These are phyloP conservation scores for Podospora appendiculata DNA, from an alignment of 495 filamentous ascomycete genomes.

Conservation along the genomic window DNA sequence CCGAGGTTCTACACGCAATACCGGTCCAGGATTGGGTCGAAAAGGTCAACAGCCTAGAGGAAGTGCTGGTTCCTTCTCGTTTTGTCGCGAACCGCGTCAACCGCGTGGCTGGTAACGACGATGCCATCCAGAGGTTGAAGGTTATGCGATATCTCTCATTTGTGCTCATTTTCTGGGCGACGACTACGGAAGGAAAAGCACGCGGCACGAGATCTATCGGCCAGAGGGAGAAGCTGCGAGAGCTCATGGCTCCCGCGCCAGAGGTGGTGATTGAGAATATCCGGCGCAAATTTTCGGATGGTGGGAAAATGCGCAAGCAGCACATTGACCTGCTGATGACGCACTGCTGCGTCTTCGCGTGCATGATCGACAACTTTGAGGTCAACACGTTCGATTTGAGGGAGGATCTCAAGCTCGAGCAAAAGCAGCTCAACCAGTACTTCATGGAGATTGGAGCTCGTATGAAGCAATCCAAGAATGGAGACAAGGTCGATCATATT, in stretches of 20 bases:
- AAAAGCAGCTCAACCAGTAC: slow-evolving; percentile 54
- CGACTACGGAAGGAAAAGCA: slow-evolving; percentile 26
- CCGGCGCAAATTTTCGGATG: slow-evolving; percentile 60
- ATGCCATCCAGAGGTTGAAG: slow-evolving; percentile 50
- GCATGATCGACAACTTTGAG: slow-evolving; percentile 68
- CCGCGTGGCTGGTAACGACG: slow-evolving; percentile 46
- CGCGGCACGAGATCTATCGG: slow-evolving; percentile 33
- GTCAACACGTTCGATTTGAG: slow-evolving; percentile 69
- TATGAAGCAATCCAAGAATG: slow-evolving; percentile 40
- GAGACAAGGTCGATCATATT: slow-evolving; percentile 45
- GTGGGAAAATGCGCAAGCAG: slow-evolving; percentile 50
- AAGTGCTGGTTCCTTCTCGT: slow-evolving; percentile 49
- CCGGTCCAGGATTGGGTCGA: slow-evolving; percentile 72
- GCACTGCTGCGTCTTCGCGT: slow-evolving; percentile 58
- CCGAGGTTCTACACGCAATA: slow-evolving; percentile 50
- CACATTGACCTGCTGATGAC: slow-evolving; percentile 59
- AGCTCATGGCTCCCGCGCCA: slow-evolving; percentile 41
- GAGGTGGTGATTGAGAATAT: slow-evolving; percentile 61
- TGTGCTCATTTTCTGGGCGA: slow-evolving; percentile 53
- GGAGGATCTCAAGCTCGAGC: slow-evolving; percentile 71
- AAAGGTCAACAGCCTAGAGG: slow-evolving; percentile 47
- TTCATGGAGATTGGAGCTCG: slow-evolving; percentile 79
- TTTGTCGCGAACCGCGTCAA: slow-evolving; percentile 60
- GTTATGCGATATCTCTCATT: slow-evolving; percentile 59
- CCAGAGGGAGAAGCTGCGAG: slow-evolving; percentile 41